Evolutionary conservation across 495 filamentous ascomycete genomes (phyloP).

Genomic region (Podospora pseudopauciseta): DNA sequence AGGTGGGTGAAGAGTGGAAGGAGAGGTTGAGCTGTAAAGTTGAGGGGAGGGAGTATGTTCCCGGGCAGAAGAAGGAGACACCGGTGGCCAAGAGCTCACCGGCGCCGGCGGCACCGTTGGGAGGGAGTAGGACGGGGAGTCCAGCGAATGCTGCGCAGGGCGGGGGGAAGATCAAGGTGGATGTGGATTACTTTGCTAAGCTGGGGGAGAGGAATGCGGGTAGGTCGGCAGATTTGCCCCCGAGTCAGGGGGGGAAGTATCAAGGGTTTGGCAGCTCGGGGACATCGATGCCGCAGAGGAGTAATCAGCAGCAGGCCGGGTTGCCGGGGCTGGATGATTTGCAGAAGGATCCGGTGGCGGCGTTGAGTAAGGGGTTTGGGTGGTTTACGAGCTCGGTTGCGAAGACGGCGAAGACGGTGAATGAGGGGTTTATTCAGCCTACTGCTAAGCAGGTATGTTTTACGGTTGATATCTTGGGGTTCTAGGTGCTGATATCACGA

Average conservation of each 20-base stretch:
- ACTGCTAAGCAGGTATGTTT: constrained; percentile 73
- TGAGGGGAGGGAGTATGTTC: constrained; percentile 77
- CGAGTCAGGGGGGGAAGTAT: constrained; percentile 89
- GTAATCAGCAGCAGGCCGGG: constrained; percentile 36
- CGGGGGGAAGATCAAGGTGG: constrained; percentile 50
- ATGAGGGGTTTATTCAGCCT: constrained; percentile 85
- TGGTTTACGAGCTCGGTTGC: constrained; percentile 86
- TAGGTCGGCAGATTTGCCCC: constrained; percentile 69
- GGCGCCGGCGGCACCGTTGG: constrained; percentile 49
- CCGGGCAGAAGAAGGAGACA: constrained; percentile 45
- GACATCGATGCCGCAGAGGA: constrained; percentile 44
- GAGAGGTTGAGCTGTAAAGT: constrained; percentile 82
- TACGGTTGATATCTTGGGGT: not conserved
- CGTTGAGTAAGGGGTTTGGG: constrained; percentile 86
- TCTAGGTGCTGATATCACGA: no score
- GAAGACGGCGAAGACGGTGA: constrained; percentile 82
- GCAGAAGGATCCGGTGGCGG: constrained; percentile 84
- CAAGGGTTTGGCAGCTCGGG: constrained; percentile 75
- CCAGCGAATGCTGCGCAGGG: constrained; percentile 36
- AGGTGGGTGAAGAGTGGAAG: constrained; percentile 92
- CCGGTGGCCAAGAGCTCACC: constrained; percentile 17
- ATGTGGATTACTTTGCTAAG: constrained; percentile 87
- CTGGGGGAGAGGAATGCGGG: constrained; percentile 75
- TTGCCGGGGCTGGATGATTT: constrained; percentile 74
- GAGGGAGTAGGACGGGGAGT: constrained; percentile 62